These are phyloP conservation scores for Dioscorea alata DNA, from an alignment of 106 monocot genomes.

Conservation along the genomic window DNA sequence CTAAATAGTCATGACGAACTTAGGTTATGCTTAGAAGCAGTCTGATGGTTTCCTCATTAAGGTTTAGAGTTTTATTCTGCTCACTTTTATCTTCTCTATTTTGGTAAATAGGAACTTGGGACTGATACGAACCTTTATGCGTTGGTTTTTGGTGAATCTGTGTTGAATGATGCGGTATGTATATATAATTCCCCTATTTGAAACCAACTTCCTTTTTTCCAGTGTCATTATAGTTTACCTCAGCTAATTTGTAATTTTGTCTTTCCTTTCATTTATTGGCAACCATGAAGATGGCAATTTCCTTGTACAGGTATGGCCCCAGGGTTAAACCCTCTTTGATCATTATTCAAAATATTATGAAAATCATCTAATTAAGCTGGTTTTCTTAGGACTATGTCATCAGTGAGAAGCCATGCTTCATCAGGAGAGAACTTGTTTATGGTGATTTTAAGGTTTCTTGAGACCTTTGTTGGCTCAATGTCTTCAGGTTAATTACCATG, in stretches of 20 bases:
- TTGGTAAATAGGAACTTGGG: conserved; percentile 73
- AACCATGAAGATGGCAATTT: conserved; percentile 89
- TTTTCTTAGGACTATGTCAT: conserved; percentile 81
- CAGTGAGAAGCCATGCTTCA: conserved; percentile 72
- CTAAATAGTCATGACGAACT: no score
- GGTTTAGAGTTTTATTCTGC: no score
- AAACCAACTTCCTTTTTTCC: neutral
- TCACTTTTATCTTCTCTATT: no score
- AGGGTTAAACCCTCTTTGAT: neutral
- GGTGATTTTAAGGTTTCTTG: conserved; percentile 73
- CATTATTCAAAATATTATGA: no score
- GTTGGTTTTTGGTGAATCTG: conserved; percentile 98
- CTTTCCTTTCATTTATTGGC: neutral
- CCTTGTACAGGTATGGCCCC: conserved; percentile 81
- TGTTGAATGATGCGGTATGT: conserved; percentile 96
- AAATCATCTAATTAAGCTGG: neutral
- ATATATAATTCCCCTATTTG: neutral
- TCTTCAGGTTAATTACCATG: conserved; percentile 61
- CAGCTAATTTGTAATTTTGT: conserved; percentile 8
- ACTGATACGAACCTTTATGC: conserved; percentile 93
- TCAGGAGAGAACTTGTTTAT: conserved; percentile 57
- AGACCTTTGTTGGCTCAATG: conserved; percentile 96
- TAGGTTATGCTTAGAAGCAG: no score
- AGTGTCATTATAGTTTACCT: neutral
- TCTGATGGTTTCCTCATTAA: no score